phyloP scores from a whole-genome alignment of 495 filamentous ascomycete genomes.

The Penicillium waksmanii region DNA sequence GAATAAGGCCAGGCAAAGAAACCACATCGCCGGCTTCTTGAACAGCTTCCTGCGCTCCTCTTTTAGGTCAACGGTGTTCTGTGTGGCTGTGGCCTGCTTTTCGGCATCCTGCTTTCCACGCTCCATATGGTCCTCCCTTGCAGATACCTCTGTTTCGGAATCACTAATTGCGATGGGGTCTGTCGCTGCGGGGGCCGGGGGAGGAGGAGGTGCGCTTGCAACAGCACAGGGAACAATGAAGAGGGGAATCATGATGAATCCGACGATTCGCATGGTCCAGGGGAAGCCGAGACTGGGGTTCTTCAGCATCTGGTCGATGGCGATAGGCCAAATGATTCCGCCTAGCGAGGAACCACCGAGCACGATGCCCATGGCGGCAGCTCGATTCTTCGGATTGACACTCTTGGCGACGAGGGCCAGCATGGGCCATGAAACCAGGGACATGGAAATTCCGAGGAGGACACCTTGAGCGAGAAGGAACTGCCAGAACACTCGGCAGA shows the following conservation, averaged over 20 bases:
- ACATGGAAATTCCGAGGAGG: conserved; percentile 53
- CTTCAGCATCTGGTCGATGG: conserved; percentile 44
- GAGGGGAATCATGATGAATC: conserved; percentile 55
- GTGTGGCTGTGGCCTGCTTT: neutral
- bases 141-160: neutral
- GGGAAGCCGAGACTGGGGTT: conserved; percentile 43
- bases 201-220: conserved; percentile 12
- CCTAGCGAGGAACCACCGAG: conserved; percentile 61
- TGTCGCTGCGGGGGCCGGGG: neutral
- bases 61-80: conserved; percentile 6
- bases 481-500: conserved; percentile 63
- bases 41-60: conserved; percentile 28
- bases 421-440: conserved; percentile 54
- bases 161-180: neutral
- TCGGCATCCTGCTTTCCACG: neutral
- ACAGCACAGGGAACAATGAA: conserved; percentile 54
- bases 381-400: conserved; percentile 55
- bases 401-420: conserved; percentile 57
- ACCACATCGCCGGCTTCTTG: conserved; percentile 32
- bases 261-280: conserved; percentile 55
- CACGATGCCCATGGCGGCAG: conserved; percentile 56
- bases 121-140: neutral
- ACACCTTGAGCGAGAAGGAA: conserved; percentile 66
- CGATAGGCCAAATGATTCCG: conserved; percentile 53
- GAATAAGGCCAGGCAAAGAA: conserved; percentile 54